A percentile compares a stretch with the other conserved stretches of the same genome.
phyloP scores from a whole-genome alignment of 352 stramenopile genomes.

The Pilasporangium apinafurcum region DNA sequence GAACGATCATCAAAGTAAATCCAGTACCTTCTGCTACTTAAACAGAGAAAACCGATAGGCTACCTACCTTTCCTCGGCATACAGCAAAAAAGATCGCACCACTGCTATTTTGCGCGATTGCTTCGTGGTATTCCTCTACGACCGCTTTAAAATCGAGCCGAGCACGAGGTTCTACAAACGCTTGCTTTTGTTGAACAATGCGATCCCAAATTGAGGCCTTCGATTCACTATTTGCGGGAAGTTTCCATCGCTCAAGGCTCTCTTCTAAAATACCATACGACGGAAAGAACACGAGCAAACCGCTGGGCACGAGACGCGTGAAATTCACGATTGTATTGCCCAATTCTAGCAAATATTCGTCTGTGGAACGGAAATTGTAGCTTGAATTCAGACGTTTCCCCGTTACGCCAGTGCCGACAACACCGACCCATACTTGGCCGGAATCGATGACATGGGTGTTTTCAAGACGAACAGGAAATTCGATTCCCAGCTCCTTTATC shows the following conservation, averaged over 20 bases:
- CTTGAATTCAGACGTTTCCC: conserved; percentile 92
- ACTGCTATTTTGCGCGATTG: conserved; percentile 58
- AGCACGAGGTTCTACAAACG: conserved; percentile 71
- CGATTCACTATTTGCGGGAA: conserved; percentile 24
- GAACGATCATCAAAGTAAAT: too few species aligned
- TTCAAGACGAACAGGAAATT: conserved; percentile 95
- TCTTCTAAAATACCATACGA: conserved; percentile 96
- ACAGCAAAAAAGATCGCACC: conserved; percentile 97
- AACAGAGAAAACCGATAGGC: neutral
- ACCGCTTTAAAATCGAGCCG: conserved; percentile 72
- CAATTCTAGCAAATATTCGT: conserved; percentile 94
- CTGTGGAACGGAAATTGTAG: conserved; percentile 91
- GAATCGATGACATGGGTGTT: conserved; percentile 97
- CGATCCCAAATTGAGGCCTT: conserved; percentile 73
- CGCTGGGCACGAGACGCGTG: conserved; percentile 91
- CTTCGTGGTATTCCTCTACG: conserved; percentile 77
- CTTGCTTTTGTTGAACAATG: conserved; percentile 67
- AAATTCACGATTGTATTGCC: conserved; percentile 96
- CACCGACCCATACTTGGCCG: conserved; percentile 84
- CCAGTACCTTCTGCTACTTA: neutral
- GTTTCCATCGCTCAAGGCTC: conserved; percentile 72
- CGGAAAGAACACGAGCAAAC: conserved; percentile 99
- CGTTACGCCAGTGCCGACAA: conserved; percentile 91
- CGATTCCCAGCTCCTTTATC: conserved; percentile 94
- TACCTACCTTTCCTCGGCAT: conserved; percentile 93